These are phyloP conservation scores for Chlorella ohadii DNA, from an alignment of 139 green algal species.

Conservation along the genomic window DNA sequence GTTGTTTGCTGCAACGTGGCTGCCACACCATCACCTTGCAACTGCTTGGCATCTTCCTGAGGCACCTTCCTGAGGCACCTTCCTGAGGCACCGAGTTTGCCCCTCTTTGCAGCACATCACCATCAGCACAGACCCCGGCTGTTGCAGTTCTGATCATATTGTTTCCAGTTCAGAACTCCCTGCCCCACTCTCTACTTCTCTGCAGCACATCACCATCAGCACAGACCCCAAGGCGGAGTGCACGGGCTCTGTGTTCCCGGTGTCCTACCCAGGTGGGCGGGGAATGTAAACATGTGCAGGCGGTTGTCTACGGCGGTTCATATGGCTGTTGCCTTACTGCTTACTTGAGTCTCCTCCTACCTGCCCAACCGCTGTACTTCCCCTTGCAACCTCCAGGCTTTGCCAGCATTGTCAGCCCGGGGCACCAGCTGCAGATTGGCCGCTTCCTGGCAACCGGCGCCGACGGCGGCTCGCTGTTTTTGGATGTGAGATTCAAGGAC, in stretches of 20 bases:
- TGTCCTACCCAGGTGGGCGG: conserved; percentile 52
- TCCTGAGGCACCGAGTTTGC: too few relatives aligned
- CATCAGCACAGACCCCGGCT: too few relatives aligned
- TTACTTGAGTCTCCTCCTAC: background rate
- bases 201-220: conserved; percentile 70
- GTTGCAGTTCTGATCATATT: too few relatives aligned
- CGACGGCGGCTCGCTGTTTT: conserved; percentile 72
- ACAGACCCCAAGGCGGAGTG: conserved; percentile 53
- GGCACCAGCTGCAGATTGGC: conserved; percentile 65
- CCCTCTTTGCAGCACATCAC: too few relatives aligned
- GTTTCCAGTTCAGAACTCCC: background rate
- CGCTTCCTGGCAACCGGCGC: conserved; percentile 80
- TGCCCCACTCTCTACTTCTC: background rate
- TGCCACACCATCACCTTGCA: too few relatives aligned
- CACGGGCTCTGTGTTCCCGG: conserved; percentile 58
- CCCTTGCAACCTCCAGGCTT: background rate
- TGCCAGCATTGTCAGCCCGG: background rate
- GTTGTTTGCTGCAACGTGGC: too few relatives aligned
- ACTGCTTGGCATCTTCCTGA: too few relatives aligned
- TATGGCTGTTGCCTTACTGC: background rate
- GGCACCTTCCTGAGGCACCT: too few relatives aligned
- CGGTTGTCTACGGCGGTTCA: too few relatives aligned
- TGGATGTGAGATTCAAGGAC: conserved; percentile 58
- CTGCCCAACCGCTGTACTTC: too few relatives aligned
- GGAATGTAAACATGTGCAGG: too few relatives aligned